Evolutionary conservation across 116 monocot genomes (phyloP), one percentile per base, ranked within the genome.

Genomic region (Papilionanthe hybrid): DNA sequence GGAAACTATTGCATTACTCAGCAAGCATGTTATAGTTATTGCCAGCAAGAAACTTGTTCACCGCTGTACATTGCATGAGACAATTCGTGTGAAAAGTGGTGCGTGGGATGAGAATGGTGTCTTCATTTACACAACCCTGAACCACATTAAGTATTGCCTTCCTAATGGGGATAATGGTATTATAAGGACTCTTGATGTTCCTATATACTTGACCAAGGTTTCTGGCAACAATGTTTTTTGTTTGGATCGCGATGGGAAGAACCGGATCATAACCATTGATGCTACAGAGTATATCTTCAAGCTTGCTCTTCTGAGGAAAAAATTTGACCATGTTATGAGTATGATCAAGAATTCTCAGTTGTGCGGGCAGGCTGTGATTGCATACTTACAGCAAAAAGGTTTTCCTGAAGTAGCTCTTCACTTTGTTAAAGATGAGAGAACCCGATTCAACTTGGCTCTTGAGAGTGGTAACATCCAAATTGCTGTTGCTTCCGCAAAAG

Each of bases 31-130:
- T 55, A 88, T 96, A 79, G 87, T 93, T 49, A 92, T 93, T 84
- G 92, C 96, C 60, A 91, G 60, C 75, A 96, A 96, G 83, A 92
- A 90, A 78, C 93, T 96, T 77, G 83, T 86, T 41, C 96, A 96
- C 76, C 75, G 85, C 3, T 96, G 94, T 84, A 93, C 96, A 19
- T 82, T 96, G 43, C 96, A 96, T 68, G 96, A 96, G 87, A 96
- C 96, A 3, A 93, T 96, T 29, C 96, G 96, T 81, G 96, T 96
- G 27, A 96, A 96, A 81, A 92, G 94, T 84, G 96, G 93, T 67
- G 93, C 94, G 53, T 96, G 96, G 96, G 96, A 96, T 86, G 96
- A 96, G 23, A 96, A 91, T 84, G 94, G 94, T 12, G 86, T 96
- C 73, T 93, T 96, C 73, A 89, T 96, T 22, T 96, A 96, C 56